These are phyloP conservation scores for Letharia columbiana DNA, from an alignment of 495 filamentous ascomycete genomes.

Conservation along the genomic window DNA sequence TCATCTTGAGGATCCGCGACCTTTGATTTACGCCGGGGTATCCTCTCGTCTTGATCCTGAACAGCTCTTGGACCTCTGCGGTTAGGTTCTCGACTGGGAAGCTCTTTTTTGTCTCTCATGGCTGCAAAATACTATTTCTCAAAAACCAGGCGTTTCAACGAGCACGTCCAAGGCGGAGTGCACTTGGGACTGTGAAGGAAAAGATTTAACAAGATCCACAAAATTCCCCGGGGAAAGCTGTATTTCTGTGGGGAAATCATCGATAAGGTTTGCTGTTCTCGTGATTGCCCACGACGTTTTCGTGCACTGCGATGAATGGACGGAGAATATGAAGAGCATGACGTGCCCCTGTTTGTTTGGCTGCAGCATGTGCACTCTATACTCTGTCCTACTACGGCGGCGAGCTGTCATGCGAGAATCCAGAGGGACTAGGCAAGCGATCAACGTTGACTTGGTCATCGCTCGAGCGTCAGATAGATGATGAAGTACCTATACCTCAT, in stretches of 20 bases:
- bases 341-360: neutral
- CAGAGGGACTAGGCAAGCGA: neutral
- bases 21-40: neutral
- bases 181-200: neutral
- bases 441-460: neutral
- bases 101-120: neutral
- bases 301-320: neutral
- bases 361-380: neutral
- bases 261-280: neutral
- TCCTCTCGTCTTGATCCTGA: neutral
- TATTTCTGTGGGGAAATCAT: neutral
- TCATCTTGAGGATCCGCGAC: neutral
- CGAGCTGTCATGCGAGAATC: neutral
- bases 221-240: neutral
- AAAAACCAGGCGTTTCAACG: neutral
- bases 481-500: neutral
- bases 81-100: neutral
- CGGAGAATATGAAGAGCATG: neutral
- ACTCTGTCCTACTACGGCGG: neutral
- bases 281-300: neutral
- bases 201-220: neutral
- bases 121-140: neutral
- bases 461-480: neutral
- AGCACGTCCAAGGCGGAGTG: neutral
- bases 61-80: neutral